phyloP scores from a whole-genome alignment of 306 rosid species.

The Gleditsia sinensis region DNA sequence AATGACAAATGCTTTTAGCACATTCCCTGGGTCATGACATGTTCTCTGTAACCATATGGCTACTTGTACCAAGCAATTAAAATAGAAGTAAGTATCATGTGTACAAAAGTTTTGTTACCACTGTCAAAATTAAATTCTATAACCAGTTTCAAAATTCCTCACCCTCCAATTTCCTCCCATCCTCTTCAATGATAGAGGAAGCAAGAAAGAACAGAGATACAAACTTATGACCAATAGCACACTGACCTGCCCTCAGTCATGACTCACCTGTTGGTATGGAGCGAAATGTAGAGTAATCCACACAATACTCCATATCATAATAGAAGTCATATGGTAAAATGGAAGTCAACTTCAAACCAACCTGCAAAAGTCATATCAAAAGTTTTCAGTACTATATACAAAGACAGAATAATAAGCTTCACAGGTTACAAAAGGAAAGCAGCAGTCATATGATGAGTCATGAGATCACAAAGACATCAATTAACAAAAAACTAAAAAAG shows the following conservation, averaged over 20 bases:
- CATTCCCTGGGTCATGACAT: too few relatives aligned
- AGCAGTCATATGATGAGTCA: slow-evolving; percentile 12
- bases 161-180: too few relatives aligned
- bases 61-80: too few relatives aligned
- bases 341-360: slow-evolving; percentile 56
- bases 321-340: slow-evolving; percentile 59
- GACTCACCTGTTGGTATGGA: slow-evolving; percentile 57
- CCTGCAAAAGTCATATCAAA: slow-evolving; percentile 50
- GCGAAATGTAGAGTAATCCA: slow-evolving; percentile 88
- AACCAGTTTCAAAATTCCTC: too few relatives aligned
- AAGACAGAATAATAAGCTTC: slow-evolving; percentile 18
- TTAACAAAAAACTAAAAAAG: slow-evolving; percentile 24
- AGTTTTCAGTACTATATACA: not conserved
- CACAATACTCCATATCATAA: slow-evolving; percentile 92
- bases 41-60: too few relatives aligned
- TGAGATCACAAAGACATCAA: not conserved
- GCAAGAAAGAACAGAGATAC: too few relatives aligned
- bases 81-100: too few relatives aligned
- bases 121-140: too few relatives aligned
- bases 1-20: too few relatives aligned
- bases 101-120: too few relatives aligned
- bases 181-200: too few relatives aligned
- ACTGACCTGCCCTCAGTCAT: slow-evolving; percentile 24
- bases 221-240: slow-evolving; percentile 3
- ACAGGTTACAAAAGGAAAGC: slow-evolving; percentile 1